These are phyloP conservation scores for Colletotrichum higginsianum DNA, from an alignment of 2,329 filamentous ascomycete genomes.

Conservation along the genomic window DNA sequence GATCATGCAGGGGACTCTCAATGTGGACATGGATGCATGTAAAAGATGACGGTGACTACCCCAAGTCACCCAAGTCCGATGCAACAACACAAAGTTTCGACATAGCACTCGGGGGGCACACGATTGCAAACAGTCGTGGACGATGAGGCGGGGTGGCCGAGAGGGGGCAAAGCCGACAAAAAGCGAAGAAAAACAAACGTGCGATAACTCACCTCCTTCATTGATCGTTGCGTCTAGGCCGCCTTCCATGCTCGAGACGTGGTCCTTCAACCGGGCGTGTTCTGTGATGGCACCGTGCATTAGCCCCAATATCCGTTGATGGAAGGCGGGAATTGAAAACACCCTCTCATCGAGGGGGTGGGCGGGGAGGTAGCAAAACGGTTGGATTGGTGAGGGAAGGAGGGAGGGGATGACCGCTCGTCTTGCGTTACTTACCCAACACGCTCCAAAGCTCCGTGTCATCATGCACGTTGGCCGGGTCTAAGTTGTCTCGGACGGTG, in stretches of 20 bases:
- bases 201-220: slow-evolving; percentile 84
- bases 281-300: slow-evolving; percentile 67
- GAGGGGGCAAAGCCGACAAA: slow-evolving; percentile 45
- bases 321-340: slow-evolving; percentile 17
- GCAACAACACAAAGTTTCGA: slow-evolving; percentile 25
- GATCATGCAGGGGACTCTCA: slow-evolving; percentile 52
- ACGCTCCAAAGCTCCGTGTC: slow-evolving; percentile 98
- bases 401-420: slow-evolving; percentile 8
- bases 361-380: slow-evolving; percentile 18
- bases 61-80: slow-evolving; percentile 1
- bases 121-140: slow-evolving; percentile 48
- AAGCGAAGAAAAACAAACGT: slow-evolving; percentile 44
- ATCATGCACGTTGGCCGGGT: slow-evolving; percentile 94
- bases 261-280: slow-evolving; percentile 93
- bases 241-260: slow-evolving; percentile 88
- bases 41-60: slow-evolving; percentile 35
- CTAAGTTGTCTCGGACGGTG: slow-evolving; percentile 93
- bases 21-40: slow-evolving; percentile 43
- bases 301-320: slow-evolving; percentile 51
- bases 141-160: slow-evolving; percentile 46
- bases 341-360: slow-evolving; percentile 37
- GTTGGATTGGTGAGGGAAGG: slow-evolving; percentile 19
- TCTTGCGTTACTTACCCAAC: slow-evolving; percentile 74
- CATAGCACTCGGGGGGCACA: slow-evolving; percentile 42
- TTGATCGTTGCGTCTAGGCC: slow-evolving; percentile 91